Evolutionary conservation across 2,329 filamentous ascomycete genomes (phyloP).

Genomic region (Fusarium dlaminii): DNA sequence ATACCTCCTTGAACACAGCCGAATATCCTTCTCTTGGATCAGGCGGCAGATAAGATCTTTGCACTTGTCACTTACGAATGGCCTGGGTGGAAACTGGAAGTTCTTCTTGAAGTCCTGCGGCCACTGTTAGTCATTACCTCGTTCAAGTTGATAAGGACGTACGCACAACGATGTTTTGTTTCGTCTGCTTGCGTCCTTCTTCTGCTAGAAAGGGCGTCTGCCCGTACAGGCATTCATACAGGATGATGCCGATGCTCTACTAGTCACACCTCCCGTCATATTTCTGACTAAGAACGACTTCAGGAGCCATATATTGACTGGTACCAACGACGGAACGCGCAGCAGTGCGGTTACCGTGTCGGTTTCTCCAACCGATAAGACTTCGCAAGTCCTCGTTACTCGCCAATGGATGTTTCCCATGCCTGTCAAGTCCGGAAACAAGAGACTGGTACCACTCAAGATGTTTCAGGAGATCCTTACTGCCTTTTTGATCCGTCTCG

Average conservation of each 20-base stretch:
- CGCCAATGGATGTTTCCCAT: conserved; percentile 45
- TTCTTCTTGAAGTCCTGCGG: conserved; percentile 73
- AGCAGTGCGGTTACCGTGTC: conserved; percentile 72
- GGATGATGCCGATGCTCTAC: conserved; percentile 95
- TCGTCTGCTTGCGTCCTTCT: conserved; percentile 81
- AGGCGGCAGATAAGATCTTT: conserved; percentile 79
- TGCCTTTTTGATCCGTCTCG: conserved; percentile 70
- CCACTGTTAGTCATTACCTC: conserved; percentile 11
- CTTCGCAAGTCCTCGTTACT: conserved; percentile 44
- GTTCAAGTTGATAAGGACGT: background rate
- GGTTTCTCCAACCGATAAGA: conserved; percentile 76
- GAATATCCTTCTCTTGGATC: conserved; percentile 76
- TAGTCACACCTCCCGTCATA: conserved; percentile 96
- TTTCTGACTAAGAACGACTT: conserved; percentile 81
- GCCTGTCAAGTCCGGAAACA: conserved; percentile 45
- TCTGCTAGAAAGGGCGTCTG: conserved; percentile 89
- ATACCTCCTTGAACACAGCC: conserved; percentile 82
- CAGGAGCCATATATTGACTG: conserved; percentile 98
- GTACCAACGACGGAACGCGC: conserved; percentile 92
- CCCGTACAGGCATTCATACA: conserved; percentile 94
- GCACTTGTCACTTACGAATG: conserved; percentile 73
- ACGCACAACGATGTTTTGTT: conserved; percentile 81
- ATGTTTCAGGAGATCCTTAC: conserved; percentile 49
- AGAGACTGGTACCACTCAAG: conserved; percentile 47
- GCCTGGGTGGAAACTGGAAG: conserved; percentile 75